Percentiles rank a stretch among this genome's conserved stretches.
phyloP scores from a whole-genome alignment of 75 land plant genomes.

The Pinus tabuliformis region DNA sequence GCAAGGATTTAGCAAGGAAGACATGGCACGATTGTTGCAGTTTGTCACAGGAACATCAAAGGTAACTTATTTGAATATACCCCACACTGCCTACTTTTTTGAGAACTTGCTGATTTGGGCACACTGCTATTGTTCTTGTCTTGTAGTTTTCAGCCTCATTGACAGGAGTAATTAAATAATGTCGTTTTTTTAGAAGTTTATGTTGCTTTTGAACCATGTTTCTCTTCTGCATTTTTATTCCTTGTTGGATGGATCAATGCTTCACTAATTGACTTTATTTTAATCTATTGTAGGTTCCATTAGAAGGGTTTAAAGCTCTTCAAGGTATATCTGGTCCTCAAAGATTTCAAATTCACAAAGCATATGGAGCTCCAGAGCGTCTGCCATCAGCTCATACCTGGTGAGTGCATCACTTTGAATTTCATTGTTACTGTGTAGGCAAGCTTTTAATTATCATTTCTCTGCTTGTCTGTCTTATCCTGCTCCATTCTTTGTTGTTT shows the following conservation, averaged over 20 bases:
- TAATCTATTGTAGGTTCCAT: slow-evolving; percentile 55
- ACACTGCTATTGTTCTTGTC: not conserved
- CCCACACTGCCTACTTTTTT: not conserved
- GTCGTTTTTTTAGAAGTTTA: not conserved
- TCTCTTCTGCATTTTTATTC: not conserved
- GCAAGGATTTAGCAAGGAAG: slow-evolving; percentile 66
- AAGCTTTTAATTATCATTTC: not conserved
- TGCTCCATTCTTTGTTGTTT: not conserved
- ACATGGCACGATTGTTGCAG: slow-evolving; percentile 76
- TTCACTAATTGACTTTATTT: not conserved
- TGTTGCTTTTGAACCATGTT: not conserved
- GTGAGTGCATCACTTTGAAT: slow-evolving; percentile 21
- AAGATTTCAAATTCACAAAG: slow-evolving; percentile 95
- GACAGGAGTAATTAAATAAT: not conserved
- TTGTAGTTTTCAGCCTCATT: not conserved
- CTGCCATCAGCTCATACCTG: slow-evolving; percentile 97
- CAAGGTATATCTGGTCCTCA: slow-evolving; percentile 99
- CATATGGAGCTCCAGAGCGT: slow-evolving; percentile 91
- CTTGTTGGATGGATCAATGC: not conserved
- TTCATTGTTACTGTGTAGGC: not conserved
- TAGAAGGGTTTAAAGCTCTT: slow-evolving; percentile 92
- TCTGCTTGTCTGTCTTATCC: not conserved
- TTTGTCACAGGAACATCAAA: slow-evolving; percentile 88
- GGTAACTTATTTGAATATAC: slow-evolving; percentile 24
- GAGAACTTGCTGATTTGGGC: not conserved